Percentiles rank a stretch among this genome's conserved stretches.
phyloP scores from a whole-genome alignment of 176 grass and related monocot genomes.

The Raddia guianensis region DNA sequence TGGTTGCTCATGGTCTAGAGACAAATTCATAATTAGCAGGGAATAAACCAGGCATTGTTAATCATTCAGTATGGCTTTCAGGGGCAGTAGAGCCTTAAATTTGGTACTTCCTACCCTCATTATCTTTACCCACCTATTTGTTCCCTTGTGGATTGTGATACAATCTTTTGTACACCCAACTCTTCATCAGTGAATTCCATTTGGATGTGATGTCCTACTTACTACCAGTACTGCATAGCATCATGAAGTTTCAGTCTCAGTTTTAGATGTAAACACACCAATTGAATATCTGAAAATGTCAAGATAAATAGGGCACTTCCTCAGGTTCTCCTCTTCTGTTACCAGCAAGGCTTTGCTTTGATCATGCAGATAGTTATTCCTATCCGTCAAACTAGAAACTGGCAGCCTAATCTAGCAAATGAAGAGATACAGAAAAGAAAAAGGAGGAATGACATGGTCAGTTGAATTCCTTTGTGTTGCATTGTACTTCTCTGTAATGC shows the following conservation, averaged over 20 bases:
- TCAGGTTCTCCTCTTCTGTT: constrained; percentile 5
- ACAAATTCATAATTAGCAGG: constrained; percentile 39
- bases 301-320: neutral
- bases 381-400: neutral
- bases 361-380: neutral
- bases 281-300: neutral
- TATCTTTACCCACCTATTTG: neutral
- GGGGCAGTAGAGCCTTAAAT: neutral
- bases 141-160: neutral
- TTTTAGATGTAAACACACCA: neutral
- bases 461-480: neutral
- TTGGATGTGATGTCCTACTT: neutral
- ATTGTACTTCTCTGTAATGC: constrained; percentile 19
- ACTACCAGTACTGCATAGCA: neutral
- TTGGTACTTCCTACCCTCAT: neutral
- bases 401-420: constrained; percentile 10
- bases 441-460: neutral
- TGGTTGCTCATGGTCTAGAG: constrained; percentile 44
- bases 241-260: neutral
- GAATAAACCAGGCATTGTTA: constrained; percentile 40
- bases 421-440: neutral
- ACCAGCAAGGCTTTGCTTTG: neutral
- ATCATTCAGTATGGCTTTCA: neutral
- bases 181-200: neutral
- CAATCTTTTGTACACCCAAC: neutral